Evolutionary conservation across 495 filamentous ascomycete genomes (phyloP).

Genomic region (Aspergillus carlsbadensis): DNA sequence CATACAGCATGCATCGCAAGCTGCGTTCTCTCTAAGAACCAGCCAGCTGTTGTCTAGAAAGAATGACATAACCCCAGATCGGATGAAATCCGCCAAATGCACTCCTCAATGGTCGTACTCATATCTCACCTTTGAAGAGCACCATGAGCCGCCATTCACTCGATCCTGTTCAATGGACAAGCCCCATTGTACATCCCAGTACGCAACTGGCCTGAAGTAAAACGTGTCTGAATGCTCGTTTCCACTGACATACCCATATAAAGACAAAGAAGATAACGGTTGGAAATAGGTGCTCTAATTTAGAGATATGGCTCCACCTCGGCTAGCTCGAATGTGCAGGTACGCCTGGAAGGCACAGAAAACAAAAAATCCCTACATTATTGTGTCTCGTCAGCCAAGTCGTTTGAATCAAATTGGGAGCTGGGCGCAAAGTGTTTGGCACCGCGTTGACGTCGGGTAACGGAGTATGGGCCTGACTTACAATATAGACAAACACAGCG

Average conservation of each 20-base stretch:
- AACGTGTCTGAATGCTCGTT: too few species aligned
- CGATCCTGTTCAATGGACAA: too few species aligned
- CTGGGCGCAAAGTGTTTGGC: not conserved
- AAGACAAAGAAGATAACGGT: constrained; percentile 4
- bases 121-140: too few species aligned
- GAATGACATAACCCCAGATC: not conserved
- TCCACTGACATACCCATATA: too few species aligned
- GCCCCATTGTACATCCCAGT: too few species aligned
- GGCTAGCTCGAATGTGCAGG: constrained; percentile 72
- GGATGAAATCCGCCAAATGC: not conserved
- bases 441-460: too few species aligned
- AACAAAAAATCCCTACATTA: constrained; percentile 72
- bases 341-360: constrained; percentile 87
- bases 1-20: not conserved
- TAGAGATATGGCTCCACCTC: constrained; percentile 79
- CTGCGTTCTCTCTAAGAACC: not conserved
- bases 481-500: constrained; percentile 80
- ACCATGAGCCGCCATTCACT: too few species aligned
- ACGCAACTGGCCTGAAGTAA: too few species aligned
- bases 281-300: constrained; percentile 34
- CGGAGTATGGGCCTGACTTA: constrained; percentile 44
- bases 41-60: constrained; percentile 2
- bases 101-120: too few species aligned
- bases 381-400: constrained; percentile 8
- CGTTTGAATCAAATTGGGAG: not conserved